Evolutionary conservation across 2,329 filamentous ascomycete species (phyloP), one percentile per base, ranked within the genome.

Genomic region (Fonsecaea multimorphosa): DNA sequence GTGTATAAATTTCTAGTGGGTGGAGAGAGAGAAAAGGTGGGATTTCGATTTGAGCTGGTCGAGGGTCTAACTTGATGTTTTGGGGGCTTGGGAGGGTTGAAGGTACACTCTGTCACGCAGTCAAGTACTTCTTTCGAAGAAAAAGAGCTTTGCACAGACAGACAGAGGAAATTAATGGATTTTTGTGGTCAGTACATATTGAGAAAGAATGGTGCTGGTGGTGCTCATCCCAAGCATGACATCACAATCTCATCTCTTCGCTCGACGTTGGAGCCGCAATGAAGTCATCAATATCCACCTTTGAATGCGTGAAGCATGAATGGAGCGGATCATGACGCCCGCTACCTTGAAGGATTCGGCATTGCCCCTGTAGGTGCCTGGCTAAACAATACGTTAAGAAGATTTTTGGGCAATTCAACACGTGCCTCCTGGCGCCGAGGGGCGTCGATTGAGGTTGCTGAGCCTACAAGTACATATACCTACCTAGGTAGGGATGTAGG

Each of bases 261-360:
- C 38, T n/a, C 5, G 12, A 38, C 27, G 32, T 6, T 32, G 22
- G 32, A 32, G 34, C 53, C 16, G 22, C 34, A 34, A 61, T 61
- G 59, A 61, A 54, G 51, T 61, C 59, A 61, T 61, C 16, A 31
- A n/a, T 61, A 55, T 44, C 59, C 59, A 61, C 59, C 14, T n/a
- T n/a, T 38, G 34, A 22, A 19, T 7, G 22, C 53, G n/a, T 44
- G 7, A 44, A 44, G n/a, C 38, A 44, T 44, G 44, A 49, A 49
- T 49, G 44, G 44, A 49, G 44, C 44, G 19, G 44, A 49, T 49
- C 44, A 49, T 49, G 44, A 49, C 44, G 44, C 44, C n/a, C 44
- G 44, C 44, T 19, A 49, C 44, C 19, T 24, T 24, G 9, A 7
- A 40, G n/a, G 16, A 22, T 46, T 31, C 29, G 19, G n/a, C 9